phyloP scores from a whole-genome alignment of 441 rosid species.

The Aleurites moluccanus region DNA sequence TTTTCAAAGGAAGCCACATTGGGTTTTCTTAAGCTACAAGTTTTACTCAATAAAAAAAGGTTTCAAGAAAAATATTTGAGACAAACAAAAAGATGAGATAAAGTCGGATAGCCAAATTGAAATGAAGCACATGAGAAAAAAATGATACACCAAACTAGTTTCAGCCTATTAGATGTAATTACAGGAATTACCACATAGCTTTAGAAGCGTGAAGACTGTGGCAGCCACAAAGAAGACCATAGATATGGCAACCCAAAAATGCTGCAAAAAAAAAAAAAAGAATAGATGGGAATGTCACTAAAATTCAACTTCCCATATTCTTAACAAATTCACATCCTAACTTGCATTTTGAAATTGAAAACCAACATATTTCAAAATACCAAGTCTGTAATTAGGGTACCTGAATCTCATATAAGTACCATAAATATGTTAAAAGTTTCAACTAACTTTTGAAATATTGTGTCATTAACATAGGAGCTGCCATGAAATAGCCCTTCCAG shows the following conservation, averaged over 20 bases:
- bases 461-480: not conserved
- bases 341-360: not conserved
- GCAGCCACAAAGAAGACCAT: constrained; percentile 98
- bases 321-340: not conserved
- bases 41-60: not conserved
- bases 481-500: not conserved
- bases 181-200: constrained; percentile 71
- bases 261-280: constrained; percentile 42
- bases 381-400: not conserved
- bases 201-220: constrained; percentile 82
- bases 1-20: constrained; percentile 6
- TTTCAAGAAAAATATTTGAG: not conserved
- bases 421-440: not conserved
- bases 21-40: not conserved
- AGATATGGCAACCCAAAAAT: constrained; percentile 97
- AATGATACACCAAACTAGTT: not conserved
- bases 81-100: not conserved
- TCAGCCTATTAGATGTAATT: constrained; percentile 11
- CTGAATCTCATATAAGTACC: not conserved
- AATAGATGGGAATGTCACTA: constrained; percentile 12
- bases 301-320: not conserved
- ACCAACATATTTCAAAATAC: not conserved
- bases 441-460: constrained; percentile 1
- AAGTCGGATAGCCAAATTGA: not conserved
- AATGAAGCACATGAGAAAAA: not conserved